Evolutionary conservation across 2,329 filamentous ascomycete species (phyloP).

Genomic region (Chaetomium strumarium): DNA sequence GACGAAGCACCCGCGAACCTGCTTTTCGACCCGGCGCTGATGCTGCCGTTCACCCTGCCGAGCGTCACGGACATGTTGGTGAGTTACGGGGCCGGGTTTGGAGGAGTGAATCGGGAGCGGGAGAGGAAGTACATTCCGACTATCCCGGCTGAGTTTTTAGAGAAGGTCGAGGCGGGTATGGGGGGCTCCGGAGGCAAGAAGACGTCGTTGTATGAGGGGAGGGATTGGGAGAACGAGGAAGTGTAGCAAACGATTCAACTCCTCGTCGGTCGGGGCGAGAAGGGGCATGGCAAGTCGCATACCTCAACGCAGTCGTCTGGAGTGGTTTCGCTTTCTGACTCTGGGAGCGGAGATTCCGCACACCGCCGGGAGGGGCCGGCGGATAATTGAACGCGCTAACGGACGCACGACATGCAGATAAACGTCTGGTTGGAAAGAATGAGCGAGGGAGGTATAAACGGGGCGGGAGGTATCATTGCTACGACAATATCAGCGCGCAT

Average conservation of each 20-base stretch:
- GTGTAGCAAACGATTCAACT: neutral
- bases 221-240: constrained; percentile 59
- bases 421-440: neutral
- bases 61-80: constrained; percentile 97
- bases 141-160: constrained; percentile 86
- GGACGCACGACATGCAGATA: neutral
- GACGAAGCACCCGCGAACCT: constrained; percentile 68
- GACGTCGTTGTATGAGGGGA: constrained; percentile 50
- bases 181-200: constrained; percentile 27
- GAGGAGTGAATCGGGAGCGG: constrained; percentile 82
- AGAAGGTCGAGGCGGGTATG: constrained; percentile 66
- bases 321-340: too few relatives aligned
- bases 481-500: neutral
- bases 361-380: neutral
- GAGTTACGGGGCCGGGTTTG: constrained; percentile 89
- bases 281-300: too few relatives aligned
- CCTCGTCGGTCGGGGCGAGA: too few relatives aligned
- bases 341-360: too few relatives aligned
- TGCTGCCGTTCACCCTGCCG: constrained; percentile 91
- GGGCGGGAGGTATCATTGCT: neutral
- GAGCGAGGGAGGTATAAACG: neutral
- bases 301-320: too few relatives aligned
- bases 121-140: constrained; percentile 95
- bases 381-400: neutral
- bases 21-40: constrained; percentile 80